A percentile compares a stretch with the other conserved stretches of the same genome.
Evolutionary conservation across 2,329 filamentous ascomycete genomes (phyloP).

Genomic region (Plectosphaerella cucumerina): DNA sequence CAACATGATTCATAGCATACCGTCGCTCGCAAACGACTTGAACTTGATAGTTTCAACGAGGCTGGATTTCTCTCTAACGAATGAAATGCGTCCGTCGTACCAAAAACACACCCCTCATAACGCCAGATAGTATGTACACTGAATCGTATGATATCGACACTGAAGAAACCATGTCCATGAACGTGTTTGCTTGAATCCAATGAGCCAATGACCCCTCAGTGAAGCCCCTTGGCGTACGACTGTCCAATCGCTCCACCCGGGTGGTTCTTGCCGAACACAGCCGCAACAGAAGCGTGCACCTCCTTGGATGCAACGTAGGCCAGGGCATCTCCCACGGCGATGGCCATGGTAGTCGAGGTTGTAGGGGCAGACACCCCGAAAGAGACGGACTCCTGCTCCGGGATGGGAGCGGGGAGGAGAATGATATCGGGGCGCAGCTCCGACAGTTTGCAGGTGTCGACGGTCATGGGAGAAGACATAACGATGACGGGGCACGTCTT

Average conservation of each 20-base stretch:
- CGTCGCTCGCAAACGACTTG: too few relatives aligned
- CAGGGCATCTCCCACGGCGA: conserved; percentile 84
- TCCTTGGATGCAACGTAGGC: conserved; percentile 73
- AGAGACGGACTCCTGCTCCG: conserved; percentile 70
- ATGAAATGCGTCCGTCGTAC: too few relatives aligned
- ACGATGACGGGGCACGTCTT: conserved; percentile 65
- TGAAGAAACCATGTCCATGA: background rate
- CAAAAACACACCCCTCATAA: background rate
- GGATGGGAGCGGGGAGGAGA: conserved; percentile 79
- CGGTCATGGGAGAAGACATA: conserved; percentile 68
- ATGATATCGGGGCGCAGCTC: conserved; percentile 59
- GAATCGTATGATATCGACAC: background rate
- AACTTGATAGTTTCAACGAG: too few relatives aligned
- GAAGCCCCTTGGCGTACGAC: conserved; percentile 18
- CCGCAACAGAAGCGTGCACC: conserved; percentile 56
- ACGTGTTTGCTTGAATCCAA: background rate
- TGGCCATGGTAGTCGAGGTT: conserved; percentile 83
- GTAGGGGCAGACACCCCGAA: conserved; percentile 89
- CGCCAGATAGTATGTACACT: conserved; percentile 3
- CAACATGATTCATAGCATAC: too few relatives aligned
- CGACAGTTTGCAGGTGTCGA: conserved; percentile 67
- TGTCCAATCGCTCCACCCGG: conserved; percentile 89
- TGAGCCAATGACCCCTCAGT: background rate
- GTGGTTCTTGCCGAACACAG: conserved; percentile 71
- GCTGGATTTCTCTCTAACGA: too few relatives aligned